These are phyloP conservation scores for Scutellaria barbata DNA, from an alignment of 257 asterid genomes.

Conservation along the genomic window DNA sequence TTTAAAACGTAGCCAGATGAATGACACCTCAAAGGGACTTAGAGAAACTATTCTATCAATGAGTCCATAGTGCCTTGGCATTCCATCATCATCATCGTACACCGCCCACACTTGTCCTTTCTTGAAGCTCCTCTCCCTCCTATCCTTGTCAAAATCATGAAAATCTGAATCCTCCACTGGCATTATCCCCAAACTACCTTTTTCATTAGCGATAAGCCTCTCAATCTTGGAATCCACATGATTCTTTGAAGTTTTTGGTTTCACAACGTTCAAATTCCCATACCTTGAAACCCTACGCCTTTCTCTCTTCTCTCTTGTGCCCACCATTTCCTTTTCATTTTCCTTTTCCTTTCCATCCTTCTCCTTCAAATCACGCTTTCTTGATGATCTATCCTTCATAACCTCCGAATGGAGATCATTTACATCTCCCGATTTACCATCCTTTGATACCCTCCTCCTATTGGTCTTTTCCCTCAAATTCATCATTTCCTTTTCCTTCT, in stretches of 20 bases:
- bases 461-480: conserved; percentile 29
- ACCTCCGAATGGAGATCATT: conserved; percentile 24
- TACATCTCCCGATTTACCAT: conserved; percentile 30
- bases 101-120: conserved; percentile 95
- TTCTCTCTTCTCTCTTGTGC: conserved; percentile 40
- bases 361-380: conserved; percentile 37
- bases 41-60: conserved; percentile 61
- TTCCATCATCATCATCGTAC: conserved; percentile 76
- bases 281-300: conserved; percentile 50
- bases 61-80: conserved; percentile 86
- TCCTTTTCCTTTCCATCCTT: conserved; percentile 33
- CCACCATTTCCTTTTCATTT: conserved; percentile 32
- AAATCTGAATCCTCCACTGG: conserved; percentile 63
- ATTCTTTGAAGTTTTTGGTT: conserved; percentile 27
- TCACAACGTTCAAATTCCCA: conserved; percentile 29
- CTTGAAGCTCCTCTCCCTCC: conserved; percentile 71
- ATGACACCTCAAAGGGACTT: conserved; percentile 70
- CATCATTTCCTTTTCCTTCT: conserved; percentile 25
- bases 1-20: conserved; percentile 68
- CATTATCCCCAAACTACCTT: conserved; percentile 50
- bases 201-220: conserved; percentile 38
- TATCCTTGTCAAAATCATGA: conserved; percentile 74
- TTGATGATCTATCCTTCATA: conserved; percentile 32
- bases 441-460: conserved; percentile 37
- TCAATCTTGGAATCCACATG: conserved; percentile 35